Base-by-base conservation (phyloP, 1,139 yeast species). In the Pichia inconspicua region DNA sequence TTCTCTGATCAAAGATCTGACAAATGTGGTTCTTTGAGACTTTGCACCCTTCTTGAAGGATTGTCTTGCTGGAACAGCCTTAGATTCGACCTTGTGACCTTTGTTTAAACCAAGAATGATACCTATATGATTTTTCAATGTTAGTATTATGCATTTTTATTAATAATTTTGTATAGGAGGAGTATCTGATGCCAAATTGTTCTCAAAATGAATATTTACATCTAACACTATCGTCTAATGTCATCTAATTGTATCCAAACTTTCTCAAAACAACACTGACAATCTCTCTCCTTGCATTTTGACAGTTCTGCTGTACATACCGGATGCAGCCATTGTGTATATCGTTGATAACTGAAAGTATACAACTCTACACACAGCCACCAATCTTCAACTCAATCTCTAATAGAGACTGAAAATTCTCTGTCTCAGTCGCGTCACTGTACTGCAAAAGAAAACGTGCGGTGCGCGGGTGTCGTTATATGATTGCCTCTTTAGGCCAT, bases 31-130 rank as follows among this genome's bases (percentile, higher is more conserved):
- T 84, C 97, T 90, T 83, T 90, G 84, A 70, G 97, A 87, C 61
- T 84, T 75, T 73, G 88, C 85, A 75, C 97, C 97, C 84, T 92
- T 92, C 81, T 94, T 86, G 88, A 86, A 81, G 61, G 97, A 88
- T 69, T 86, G 80, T 78, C 88, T 89, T 75, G 96, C 90, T 67
- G 89, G 84, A 71, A 86, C 88, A 73, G 85, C 89, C 80, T 87
- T 87, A 61, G 89, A 77, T 74, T 88, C 81, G 77, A 88, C 94
- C 80, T 86, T 83, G 95, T 85, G 95, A 76, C 98, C 98, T 80
- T 92, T 90, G 96, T 92, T 92, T 75, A 83, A 78, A 75, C 98
- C 98, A 79, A 84, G 83, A 78, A 96, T 96, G 75, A 92, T 88
- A 77, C 97, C 98, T 84, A 69, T 53, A 46, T 9, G n/a, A 22